Base-by-base conservation (phyloP, 2,329 filamentous ascomycete species). In the Anisogramma anomala region DNA sequence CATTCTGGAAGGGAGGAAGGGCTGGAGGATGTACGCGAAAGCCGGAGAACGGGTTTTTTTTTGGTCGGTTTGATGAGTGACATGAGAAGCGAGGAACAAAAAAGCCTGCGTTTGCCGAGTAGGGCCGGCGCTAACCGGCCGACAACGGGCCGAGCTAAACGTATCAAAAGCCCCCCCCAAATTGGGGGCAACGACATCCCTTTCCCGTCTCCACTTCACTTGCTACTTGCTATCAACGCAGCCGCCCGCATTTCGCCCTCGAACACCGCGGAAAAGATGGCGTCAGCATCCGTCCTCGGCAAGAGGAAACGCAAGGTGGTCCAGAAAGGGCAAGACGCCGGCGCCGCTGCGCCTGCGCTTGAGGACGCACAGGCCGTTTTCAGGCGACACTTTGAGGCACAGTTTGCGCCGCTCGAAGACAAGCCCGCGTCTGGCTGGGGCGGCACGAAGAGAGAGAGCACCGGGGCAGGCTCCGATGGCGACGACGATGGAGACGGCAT, bases 331-430 rank as follows among this genome's bases (percentile, higher is more conserved):
- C 27, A 43, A n/a, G 17, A 28, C 11, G 32, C 15, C 13, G 14
- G 23, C 11, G 27, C 15, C 13, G 36, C 42, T 20, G 37, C 46
- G 4, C 49, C 36, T 11, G 39, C 49, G 58, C 18, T 61, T 30
- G 66, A 74, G 49, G 71, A 79, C 44, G 70, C 82, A 10, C 77
- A 84, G 51, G 84, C 81, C 42, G 72, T 88, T 43, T 84, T 98
- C 54, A 78, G 79, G 43, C 77, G 76, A 51, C 82, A 89, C 57
- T 96, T 96, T 56, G 91, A 95, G 62, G 76, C 84, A 20, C 79
- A 83, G 56, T 96, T 95, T 65, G 75, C 78, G 56, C 86, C 89
- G 7, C 60, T 94, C 28, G 53, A 45, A 22, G 61, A 64, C 10
- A 63, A 63, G 15, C 51, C 56, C 4, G 53, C 43, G 18, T 52